Base-by-base conservation (phyloP, 202 grass and related monocot genomes). In the Saccharum hybrid region DNA sequence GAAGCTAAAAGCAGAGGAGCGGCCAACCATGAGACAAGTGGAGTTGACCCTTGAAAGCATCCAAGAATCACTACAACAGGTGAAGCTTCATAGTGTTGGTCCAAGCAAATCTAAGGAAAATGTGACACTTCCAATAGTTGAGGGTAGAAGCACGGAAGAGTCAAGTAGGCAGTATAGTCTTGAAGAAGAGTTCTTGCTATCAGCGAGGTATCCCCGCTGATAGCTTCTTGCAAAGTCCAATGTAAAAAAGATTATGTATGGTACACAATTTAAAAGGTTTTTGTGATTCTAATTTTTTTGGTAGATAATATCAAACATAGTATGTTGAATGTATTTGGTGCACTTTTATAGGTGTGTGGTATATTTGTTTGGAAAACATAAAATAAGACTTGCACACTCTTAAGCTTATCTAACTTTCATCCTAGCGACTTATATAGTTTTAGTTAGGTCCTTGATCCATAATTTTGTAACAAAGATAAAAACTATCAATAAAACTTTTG, bases 21-120 rank as follows among this genome's bases (percentile, higher is more conserved):
- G 63, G 2, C 63, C 30, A 65, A 65, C 63, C 63, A 65, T 65
- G 63, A 65, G 63, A 16, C 63, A 65, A 26, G 63, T 65, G 63
- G 63, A 34, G 30, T 65, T 65, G 52, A n/a, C 52, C 6, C 52
- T 56, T 56, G 52, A 56, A 56, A n/a, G 18, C 52, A n/a, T 56
- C 52, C 63, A 34, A 34, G 10, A 31, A 34, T 31, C 63, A 2
- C 5, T 65, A 8, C 63, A 34, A 11, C 11, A 16, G 12, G 28
- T 33, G 6, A 34, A 15, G 21, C 28, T 34, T 2, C 26, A 65
- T 65, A 8, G 12, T 34, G 28, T 34, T 30, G 63, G 28, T 34
- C 5, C 63, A 16, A 34, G 31, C 4, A 34, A 6, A 3, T 65
- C 63, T 14, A 16, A 34, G 5, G 13, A 8, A 65, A 16, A 65